Base-by-base conservation (phyloP, 2,329 filamentous ascomycete genomes). In the Alternaria postmessia region DNA sequence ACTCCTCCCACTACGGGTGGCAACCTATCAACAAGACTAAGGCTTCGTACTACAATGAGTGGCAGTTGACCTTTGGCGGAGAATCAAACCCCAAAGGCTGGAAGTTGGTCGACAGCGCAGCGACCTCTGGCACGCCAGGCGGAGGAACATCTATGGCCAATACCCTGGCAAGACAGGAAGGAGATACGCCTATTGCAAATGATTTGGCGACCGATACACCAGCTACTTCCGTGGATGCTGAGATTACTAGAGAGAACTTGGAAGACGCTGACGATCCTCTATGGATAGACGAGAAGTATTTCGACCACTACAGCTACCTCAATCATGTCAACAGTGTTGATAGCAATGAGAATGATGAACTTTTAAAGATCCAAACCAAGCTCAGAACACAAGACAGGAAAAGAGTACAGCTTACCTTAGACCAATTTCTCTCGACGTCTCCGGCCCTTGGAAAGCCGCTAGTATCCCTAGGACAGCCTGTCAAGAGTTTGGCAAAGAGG, bases 251-350 rank as follows among this genome's bases (percentile, higher is more conserved):
- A 36, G 18, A 42, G 8, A 20, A 44, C 11, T 18, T 6, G 9
- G 14, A 42, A 3, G 43, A 54, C 14, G 38, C 8, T 8, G 5
- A 20, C 5, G 8, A 54, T 20, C 16, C 5, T 12, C 28, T 28
- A 11, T 39, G 32, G 34, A n/a, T 53, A 6, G 43, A 61, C 11
- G 49, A 30, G 6, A 59, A 52, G 34, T 62, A 62, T n/a, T 58
- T 58, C 32, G 55, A 36, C 6, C 44, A 54, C 20, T 53, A 51
- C 20, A 38, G 34, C n/a, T 62, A 62, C 39, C 16, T 58, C 11
- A 18, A 51, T 6, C 30, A 51, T 41, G 20, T 54, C 28, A 51
- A 36, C 36, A 34, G 36, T 24, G 20, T 22, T 20, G 11, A 16
- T 36, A 11, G 30, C 5, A 8, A 5, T 16, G 12, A 30, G 22